phyloP scores from a whole-genome alignment of 345 rosid genomes.

The Fremontodendron californicum region DNA sequence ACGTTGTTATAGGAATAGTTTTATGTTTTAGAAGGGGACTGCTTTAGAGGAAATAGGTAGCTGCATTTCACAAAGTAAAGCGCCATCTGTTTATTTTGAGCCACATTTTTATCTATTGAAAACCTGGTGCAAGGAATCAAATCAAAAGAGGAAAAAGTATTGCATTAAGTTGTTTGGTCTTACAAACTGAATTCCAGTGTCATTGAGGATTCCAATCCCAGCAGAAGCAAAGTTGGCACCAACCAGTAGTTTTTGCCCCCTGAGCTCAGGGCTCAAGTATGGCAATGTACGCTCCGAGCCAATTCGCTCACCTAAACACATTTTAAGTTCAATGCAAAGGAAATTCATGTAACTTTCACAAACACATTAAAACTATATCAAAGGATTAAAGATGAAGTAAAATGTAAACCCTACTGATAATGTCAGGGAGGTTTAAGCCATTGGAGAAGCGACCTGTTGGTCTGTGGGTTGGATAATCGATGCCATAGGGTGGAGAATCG shows the following conservation, averaged over 20 bases:
- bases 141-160: neutral
- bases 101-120: no score
- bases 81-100: neutral
- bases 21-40: no score
- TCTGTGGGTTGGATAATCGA: constrained; percentile 46
- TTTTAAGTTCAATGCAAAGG: neutral
- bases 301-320: constrained; percentile 35
- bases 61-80: neutral
- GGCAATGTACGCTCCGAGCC: constrained; percentile 44
- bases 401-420: constrained; percentile 31
- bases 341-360: neutral
- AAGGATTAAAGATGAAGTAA: neutral
- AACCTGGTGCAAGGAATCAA: neutral
- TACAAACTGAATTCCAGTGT: constrained; percentile 56
- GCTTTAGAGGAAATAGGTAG: neutral
- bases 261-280: constrained; percentile 45
- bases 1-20: no score
- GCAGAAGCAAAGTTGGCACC: constrained; percentile 64
- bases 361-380: neutral
- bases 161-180: neutral
- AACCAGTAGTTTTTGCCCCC: constrained; percentile 33
- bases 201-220: constrained; percentile 52
- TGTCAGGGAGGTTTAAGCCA: constrained; percentile 52
- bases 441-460: constrained; percentile 56
- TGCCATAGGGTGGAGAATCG: constrained; percentile 46